A percentile compares a stretch with the other conserved stretches of the same genome.
phyloP scores from a whole-genome alignment of 306 rosid genomes.

The Dalbergia cultrata region DNA sequence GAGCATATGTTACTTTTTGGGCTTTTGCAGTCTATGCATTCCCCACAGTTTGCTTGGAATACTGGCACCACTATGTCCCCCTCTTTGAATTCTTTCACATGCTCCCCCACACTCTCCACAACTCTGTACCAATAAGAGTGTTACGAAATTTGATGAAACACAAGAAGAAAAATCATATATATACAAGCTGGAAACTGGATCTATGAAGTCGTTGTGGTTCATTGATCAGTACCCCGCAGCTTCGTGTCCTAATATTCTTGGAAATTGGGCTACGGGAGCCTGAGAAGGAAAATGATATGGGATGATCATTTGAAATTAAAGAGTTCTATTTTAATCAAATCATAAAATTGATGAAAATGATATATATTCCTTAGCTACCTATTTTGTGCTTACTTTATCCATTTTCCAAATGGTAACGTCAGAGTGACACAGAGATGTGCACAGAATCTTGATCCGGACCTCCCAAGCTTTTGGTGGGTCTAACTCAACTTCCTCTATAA shows the following conservation, averaged over 20 bases:
- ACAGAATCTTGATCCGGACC: conserved; percentile 64
- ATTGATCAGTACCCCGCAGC: conserved; percentile 63
- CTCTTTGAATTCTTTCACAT: conserved; percentile 63
- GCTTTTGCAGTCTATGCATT: conserved; percentile 68
- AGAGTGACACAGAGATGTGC: conserved; percentile 68
- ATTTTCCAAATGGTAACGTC: conserved; percentile 66
- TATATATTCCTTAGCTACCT: not conserved
- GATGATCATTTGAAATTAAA: not conserved
- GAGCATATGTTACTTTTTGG: conserved; percentile 61
- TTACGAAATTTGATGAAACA: not conserved
- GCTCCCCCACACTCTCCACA: conserved; percentile 74
- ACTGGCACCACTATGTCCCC: conserved; percentile 73
- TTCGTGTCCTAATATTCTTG: conserved; percentile 66
- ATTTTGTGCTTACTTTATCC: conserved; percentile 44
- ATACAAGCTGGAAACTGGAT: not conserved
- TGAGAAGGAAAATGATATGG: not conserved
- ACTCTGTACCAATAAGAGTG: conserved; percentile 34
- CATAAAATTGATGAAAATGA: conserved; percentile 8
- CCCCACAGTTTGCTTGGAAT: conserved; percentile 59
- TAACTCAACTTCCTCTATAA: conserved; percentile 68
- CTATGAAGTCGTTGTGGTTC: not conserved
- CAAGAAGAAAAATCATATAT: not conserved
- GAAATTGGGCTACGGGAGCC: conserved; percentile 41
- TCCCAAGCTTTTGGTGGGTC: conserved; percentile 72
- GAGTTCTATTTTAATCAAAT: not conserved